Evolutionary conservation across 2,329 filamentous ascomycete genomes (phyloP), one percentile per base, ranked within the genome.

Genomic region (Fragosphaeria purpurea): DNA sequence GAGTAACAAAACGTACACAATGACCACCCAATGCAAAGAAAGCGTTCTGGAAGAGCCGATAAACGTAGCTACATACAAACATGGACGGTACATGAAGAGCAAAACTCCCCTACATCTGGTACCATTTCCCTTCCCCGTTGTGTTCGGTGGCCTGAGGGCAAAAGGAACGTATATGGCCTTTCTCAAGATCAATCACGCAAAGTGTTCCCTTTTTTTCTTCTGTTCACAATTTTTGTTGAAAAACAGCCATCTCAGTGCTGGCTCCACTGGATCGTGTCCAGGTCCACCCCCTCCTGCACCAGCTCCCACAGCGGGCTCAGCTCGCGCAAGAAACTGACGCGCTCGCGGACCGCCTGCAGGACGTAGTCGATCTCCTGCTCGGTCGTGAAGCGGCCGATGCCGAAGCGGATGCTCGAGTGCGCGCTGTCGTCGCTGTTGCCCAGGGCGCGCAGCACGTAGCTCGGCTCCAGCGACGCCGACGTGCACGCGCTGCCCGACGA

Each of bases 401-500:
- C 93, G 59, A 98, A 98, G 51, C 93, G 82, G 60, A 98, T 98
- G 73, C 89, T 95, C 70, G 88, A 95, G 71, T 98, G 93, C 7
- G 93, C 93, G 60, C 86, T 96, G 72, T 98, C 93, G 61, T 98
- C 93, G 58, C 89, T 96, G 75, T 86, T 97, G 53, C 93, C 93
- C 13, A 98, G 77, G 5, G 93, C 93, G 51, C 93, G 83, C 34
- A 98, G 78, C 44, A 98, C 93, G 66, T 98, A 98, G 66, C 88
- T 95, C 12, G 93, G 93, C 67, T 98, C 93, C 37, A 98, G 74
- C 1, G 93, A 98, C 0, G 93, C 93, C 5, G 91, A 97, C 2
- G 93, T 98, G 70, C 93, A 98, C 6, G 93, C 93, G 62, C 89
- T 96, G 51, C 93, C 93, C 0, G 93, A 98, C 6, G 91, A 97